Conservation (phyloP, 192 early-diverging fungal genomes). For the Anaeromyces robustus region DNA sequence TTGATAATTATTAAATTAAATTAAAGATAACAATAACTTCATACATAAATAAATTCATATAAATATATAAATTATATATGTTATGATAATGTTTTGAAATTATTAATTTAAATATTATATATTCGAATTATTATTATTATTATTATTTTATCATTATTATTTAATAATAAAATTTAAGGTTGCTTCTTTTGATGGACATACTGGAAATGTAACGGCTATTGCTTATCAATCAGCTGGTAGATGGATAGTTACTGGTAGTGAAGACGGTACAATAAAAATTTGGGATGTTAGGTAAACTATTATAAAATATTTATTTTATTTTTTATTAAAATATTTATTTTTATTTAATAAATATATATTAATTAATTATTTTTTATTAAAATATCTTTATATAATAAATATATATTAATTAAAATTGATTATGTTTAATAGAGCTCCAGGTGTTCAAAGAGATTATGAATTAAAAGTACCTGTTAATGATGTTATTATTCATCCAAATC, state of each 20-base stretch:
- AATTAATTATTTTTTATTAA: background rate
- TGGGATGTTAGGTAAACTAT: constrained; percentile 35
- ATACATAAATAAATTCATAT: too few relatives aligned
- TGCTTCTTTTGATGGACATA: constrained; percentile 35
- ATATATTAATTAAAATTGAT: background rate
- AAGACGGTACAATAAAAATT: constrained; percentile 46
- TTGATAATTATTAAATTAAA: background rate
- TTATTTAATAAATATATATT: too few relatives aligned
- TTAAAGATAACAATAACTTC: too few relatives aligned
- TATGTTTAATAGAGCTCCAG: constrained; percentile 20
- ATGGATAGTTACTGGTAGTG: constrained; percentile 37
- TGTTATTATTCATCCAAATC: constrained; percentile 45
- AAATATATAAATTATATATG: too few relatives aligned
- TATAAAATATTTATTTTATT: too few relatives aligned
- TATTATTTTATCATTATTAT: too few relatives aligned
- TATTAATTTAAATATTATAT: too few relatives aligned
- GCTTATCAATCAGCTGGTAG: constrained; percentile 37
- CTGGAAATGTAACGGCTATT: constrained; percentile 32
- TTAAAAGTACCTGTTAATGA: constrained; percentile 38
- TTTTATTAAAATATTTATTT: background rate
- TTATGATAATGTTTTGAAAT: too few relatives aligned
- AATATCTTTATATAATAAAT: background rate
- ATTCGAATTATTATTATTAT: too few relatives aligned
- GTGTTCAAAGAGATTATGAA: constrained; percentile 38
- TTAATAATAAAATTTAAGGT: too few relatives aligned